Base-by-base conservation (phyloP, 805 yeast genomes). In the Saccharomycopsis fibuligera region DNA sequence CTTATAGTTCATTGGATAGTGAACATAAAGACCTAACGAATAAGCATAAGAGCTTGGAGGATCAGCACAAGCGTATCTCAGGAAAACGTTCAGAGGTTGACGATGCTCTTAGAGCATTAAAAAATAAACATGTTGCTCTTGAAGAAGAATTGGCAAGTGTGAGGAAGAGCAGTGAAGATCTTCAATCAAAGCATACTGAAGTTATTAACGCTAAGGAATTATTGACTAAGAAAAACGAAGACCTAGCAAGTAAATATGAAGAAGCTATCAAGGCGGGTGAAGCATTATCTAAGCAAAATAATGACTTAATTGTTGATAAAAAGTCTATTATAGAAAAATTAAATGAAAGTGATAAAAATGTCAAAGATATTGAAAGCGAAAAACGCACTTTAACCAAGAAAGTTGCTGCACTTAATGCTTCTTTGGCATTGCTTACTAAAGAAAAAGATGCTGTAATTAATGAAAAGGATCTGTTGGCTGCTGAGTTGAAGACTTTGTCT, bases 1-100 rank as follows among this genome's bases (percentile, higher is more conserved):
- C 55, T 22, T 51, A 52, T 41, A 37, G 29, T 19, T 21, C 41
- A 3, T 45, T 51, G 33, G 55, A 60, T 23, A 67, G 60, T 14
- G 70, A 68, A 37, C 69, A 65, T 54, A 62, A 58, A 31, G 56
- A 54, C 10, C 50, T 67, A 16, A 44, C 58, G 17, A 66, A 41
- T n/a, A 61, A 44, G 59, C 45, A 50, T 24, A 60, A 21, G 59
- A 58, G 29, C 49, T 57, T 14, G 40, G 48, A 63, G n/a, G 65
- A 67, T 2, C 35, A 41, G 29, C 22, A 47, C 21, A 9, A 19
- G 3, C 27, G 41, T n/a, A 29, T 38, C 9, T 25, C 6, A 8
- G 41, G 38, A 17, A 45, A 38, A 27, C 44, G 43, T 35, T 37
- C 49, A 17, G 42, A 37, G n/a, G 14, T 37, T 3, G 38, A 45